Evolutionary conservation across 2,329 filamentous ascomycete genomes (phyloP).

Genomic region (Fusarium devonianum): DNA sequence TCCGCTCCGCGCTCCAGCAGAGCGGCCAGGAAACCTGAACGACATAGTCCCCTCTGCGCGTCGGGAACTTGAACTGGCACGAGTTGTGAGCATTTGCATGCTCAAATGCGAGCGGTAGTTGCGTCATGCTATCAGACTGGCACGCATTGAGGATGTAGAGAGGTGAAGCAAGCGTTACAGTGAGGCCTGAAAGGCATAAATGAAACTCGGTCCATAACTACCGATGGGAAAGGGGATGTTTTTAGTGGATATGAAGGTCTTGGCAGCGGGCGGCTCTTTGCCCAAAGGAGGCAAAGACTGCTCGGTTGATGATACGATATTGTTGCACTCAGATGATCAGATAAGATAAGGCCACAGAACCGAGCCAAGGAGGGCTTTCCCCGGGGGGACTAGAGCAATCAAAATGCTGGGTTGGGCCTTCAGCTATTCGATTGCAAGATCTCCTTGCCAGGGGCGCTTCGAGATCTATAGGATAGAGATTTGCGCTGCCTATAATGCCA

Average conservation of each 20-base stretch:
- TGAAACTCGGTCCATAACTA: background rate
- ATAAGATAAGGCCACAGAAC: constrained; percentile 21
- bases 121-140: constrained; percentile 9
- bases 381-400: background rate
- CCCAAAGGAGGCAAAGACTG: background rate
- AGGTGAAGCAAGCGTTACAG: background rate
- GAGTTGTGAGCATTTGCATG: constrained; percentile 29
- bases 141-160: background rate
- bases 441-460: too few species aligned
- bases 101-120: background rate
- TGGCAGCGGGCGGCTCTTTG: constrained; percentile 1
- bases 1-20: constrained; percentile 35
- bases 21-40: constrained; percentile 43
- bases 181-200: background rate
- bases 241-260: too few species aligned
- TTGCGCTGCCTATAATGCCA: too few species aligned
- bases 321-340: constrained; percentile 14
- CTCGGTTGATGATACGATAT: background rate
- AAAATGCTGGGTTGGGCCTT: background rate
- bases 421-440: too few species aligned
- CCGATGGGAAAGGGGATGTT: background rate
- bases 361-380: background rate
- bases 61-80: constrained; percentile 20
- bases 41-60: constrained; percentile 38
- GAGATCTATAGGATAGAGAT: too few species aligned